phyloP scores from a whole-genome alignment of 75 land plant species.

The Chamaecyparis obtusa region DNA sequence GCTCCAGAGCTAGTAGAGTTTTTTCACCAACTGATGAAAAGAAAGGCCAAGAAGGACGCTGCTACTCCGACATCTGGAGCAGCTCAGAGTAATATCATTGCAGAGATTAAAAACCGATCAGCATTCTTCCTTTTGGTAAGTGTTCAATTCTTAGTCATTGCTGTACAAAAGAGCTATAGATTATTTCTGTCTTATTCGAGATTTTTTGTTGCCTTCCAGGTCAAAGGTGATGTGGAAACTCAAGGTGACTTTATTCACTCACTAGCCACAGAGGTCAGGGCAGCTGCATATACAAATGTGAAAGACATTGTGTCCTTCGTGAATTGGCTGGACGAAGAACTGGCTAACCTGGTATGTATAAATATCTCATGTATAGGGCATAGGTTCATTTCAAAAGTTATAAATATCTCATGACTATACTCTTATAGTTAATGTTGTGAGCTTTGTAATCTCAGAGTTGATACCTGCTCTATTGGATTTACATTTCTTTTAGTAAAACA shows the following conservation, averaged over 20 bases:
- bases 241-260: slow-evolving; percentile 83
- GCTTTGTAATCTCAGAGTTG: background rate
- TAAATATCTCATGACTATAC: background rate
- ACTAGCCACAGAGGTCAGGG: slow-evolving; percentile 65
- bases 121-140: slow-evolving; percentile 88
- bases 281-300: slow-evolving; percentile 48
- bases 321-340: slow-evolving; percentile 82
- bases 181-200: background rate
- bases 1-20: slow-evolving; percentile 98
- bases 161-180: background rate
- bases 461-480: background rate
- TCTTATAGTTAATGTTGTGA: background rate
- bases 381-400: background rate
- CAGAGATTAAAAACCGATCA: slow-evolving; percentile 91
- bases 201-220: slow-evolving; percentile 35
- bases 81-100: slow-evolving; percentile 88
- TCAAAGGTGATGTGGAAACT: slow-evolving; percentile 89
- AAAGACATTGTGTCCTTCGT: slow-evolving; percentile 80
- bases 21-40: slow-evolving; percentile 91
- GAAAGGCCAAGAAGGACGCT: slow-evolving; percentile 84
- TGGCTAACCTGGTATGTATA: slow-evolving; percentile 41
- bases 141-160: background rate
- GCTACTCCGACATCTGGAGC: slow-evolving; percentile 35
- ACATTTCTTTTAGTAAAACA: background rate
- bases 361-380: background rate